Conservation (phyloP, 2,329 filamentous ascomycete species). For the Lecanicillium sp. region DNA sequence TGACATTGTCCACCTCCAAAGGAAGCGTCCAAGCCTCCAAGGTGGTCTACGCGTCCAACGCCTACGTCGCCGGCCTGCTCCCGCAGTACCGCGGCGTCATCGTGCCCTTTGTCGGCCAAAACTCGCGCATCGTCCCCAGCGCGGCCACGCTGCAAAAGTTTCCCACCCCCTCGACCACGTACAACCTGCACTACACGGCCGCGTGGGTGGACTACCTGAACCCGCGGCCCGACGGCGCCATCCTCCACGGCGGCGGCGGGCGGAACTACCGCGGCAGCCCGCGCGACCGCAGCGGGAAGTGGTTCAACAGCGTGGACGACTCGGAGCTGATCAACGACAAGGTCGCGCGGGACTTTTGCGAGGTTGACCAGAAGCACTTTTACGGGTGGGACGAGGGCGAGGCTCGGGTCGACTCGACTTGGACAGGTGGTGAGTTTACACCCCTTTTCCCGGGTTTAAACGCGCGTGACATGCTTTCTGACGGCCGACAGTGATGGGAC, state of each 20-base stretch:
- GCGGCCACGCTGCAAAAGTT: not conserved
- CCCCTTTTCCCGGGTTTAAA: no score
- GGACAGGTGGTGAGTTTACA: not conserved
- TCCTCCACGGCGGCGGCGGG: not conserved
- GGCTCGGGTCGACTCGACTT: not conserved
- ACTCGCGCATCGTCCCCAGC: conserved; percentile 3
- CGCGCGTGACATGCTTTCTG: not conserved
- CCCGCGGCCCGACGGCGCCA: not conserved
- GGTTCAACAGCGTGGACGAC: conserved; percentile 1
- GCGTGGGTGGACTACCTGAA: not conserved
- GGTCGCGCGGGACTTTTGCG: not conserved
- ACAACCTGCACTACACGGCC: not conserved
- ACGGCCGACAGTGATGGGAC: not conserved
- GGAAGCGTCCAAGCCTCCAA: conserved; percentile 19
- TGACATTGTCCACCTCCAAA: conserved; percentile 15
- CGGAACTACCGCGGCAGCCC: not conserved
- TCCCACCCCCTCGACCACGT: not conserved
- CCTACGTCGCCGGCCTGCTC: conserved; percentile 21
- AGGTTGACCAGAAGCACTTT: not conserved
- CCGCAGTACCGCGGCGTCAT: conserved; percentile 17
- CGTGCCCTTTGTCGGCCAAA: conserved; percentile 19
- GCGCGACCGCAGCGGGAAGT: not conserved
- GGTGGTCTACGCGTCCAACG: conserved; percentile 25
- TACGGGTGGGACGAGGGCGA: not conserved
- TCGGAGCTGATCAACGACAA: not conserved